A percentile compares a stretch with the other conserved stretches of the same genome.
Evolutionary conservation across 345 rosid genomes (phyloP).

Genomic region (Eucalyptus shirleyi): DNA sequence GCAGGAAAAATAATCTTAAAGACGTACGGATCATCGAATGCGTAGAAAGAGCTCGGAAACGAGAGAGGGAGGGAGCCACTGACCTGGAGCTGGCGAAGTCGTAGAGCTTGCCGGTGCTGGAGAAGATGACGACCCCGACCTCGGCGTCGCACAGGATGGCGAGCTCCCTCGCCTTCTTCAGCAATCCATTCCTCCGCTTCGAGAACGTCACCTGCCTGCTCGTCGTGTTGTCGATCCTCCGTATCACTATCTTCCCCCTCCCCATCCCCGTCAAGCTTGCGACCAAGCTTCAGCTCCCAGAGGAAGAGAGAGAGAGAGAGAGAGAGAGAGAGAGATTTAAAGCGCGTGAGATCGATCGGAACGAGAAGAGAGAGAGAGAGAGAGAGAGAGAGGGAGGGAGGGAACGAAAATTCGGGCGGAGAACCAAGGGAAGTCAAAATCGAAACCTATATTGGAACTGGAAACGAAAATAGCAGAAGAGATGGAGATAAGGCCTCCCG

Average conservation of each 20-base stretch:
- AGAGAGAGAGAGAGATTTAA: not conserved
- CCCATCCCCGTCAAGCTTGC: conserved; percentile 9
- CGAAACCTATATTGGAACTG: not conserved
- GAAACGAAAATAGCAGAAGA: not conserved
- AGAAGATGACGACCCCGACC: conserved; percentile 35
- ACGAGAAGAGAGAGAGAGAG: not conserved
- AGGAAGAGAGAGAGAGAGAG: not conserved
- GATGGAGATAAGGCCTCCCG: not conserved
- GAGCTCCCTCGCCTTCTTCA: conserved; percentile 42
- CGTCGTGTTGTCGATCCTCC: conserved; percentile 37
- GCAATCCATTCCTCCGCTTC: conserved; percentile 32
- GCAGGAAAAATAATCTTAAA: not conserved
- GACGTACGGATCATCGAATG: not conserved
- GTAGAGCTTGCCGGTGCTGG: conserved; percentile 39
- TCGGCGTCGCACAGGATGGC: conserved; percentile 40
- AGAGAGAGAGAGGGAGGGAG: not conserved
- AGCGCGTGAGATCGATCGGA: not conserved
- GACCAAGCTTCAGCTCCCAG: not conserved
- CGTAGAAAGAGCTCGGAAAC: not conserved
- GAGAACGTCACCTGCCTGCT: conserved; percentile 44
- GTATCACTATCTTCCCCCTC: conserved; percentile 37
- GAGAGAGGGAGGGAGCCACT: not conserved
- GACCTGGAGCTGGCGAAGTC: conserved; percentile 37
- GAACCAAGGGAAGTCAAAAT: not conserved
- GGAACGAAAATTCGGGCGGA: not conserved